These are phyloP conservation scores for Isabelozyma heimii DNA, from an alignment of 805 yeast species.

Conservation along the genomic window DNA sequence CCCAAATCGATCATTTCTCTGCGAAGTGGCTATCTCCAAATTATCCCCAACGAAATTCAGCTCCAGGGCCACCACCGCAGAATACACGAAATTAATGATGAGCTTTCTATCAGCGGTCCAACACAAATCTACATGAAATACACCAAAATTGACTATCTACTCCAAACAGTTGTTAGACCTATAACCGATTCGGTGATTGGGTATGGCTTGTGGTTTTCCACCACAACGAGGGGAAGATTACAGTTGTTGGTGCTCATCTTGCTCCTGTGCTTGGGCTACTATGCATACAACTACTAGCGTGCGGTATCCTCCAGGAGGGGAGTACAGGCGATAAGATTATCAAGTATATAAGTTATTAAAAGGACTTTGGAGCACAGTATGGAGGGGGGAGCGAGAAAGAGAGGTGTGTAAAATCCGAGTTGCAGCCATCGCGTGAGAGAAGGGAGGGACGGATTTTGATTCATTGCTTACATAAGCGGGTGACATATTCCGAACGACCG, in stretches of 20 bases:
- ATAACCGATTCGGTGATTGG: slow-evolving; percentile 31
- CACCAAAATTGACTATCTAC: slow-evolving; percentile 27
- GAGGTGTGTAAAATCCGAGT: too few relatives aligned
- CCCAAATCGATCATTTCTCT: slow-evolving; percentile 31
- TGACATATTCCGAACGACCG: not conserved
- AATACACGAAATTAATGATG: slow-evolving; percentile 1
- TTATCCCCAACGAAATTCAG: slow-evolving; percentile 13
- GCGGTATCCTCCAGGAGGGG: too few relatives aligned
- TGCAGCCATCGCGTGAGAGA: too few relatives aligned
- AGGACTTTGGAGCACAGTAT: too few relatives aligned
- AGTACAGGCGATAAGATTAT: too few relatives aligned
- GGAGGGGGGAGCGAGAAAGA: too few relatives aligned
- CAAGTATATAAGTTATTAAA: too few relatives aligned
- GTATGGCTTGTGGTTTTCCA: slow-evolving; percentile 30
- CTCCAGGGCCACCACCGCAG: not conserved
- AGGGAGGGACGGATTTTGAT: not conserved
- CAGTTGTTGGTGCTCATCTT: slow-evolving; percentile 14
- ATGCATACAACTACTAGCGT: not conserved
- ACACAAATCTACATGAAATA: slow-evolving; percentile 37
- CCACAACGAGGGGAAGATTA: slow-evolving; percentile 33
- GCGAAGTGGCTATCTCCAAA: slow-evolving; percentile 26
- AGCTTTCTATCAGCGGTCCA: slow-evolving; percentile 33
- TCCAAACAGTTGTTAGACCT: slow-evolving; percentile 22
- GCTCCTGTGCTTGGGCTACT: slow-evolving; percentile 1
- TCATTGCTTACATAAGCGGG: not conserved